Evolutionary conservation across 768 basidiomycete species (phyloP).

Genomic region (Rhizopogon vesiculosus): DNA sequence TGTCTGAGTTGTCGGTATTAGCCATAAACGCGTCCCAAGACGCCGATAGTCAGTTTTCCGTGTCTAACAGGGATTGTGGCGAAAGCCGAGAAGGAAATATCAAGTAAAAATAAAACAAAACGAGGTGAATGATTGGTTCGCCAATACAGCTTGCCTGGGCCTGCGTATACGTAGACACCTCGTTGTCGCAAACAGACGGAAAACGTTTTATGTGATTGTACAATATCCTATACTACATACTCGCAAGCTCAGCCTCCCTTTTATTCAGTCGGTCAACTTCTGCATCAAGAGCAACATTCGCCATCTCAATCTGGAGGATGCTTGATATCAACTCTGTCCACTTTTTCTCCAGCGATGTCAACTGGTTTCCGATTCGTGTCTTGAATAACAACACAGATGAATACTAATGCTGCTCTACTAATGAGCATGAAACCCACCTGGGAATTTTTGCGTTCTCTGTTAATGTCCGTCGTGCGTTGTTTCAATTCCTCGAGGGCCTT

Average conservation of each 20-base stretch:
- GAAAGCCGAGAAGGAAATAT: conserved; percentile 6
- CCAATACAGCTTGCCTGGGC: background rate
- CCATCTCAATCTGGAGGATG: conserved; percentile 93
- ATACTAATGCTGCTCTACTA: background rate
- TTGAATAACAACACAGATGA: conserved; percentile 24
- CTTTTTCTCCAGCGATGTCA: conserved; percentile 76
- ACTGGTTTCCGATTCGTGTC: conserved; percentile 74
- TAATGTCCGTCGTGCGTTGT: conserved; percentile 77
- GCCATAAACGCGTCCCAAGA: conserved; percentile 82
- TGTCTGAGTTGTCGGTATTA: conserved; percentile 47
- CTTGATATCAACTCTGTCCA: conserved; percentile 93
- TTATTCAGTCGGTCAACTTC: conserved; percentile 63
- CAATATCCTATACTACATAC: conserved; percentile 10
- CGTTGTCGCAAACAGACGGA: background rate
- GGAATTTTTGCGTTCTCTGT: conserved; percentile 81
- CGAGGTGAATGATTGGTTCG: background rate
- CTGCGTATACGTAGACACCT: background rate
- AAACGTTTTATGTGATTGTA: no score
- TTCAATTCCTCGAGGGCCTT: conserved; percentile 71
- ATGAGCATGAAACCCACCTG: conserved; percentile 45
- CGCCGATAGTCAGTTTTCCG: conserved; percentile 33
- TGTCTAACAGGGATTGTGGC: conserved; percentile 5
- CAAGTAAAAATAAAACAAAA: background rate
- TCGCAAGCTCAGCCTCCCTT: conserved; percentile 59
- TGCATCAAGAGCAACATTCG: conserved; percentile 81